Base-by-base conservation (phyloP, 2,329 filamentous ascomycete species). In the Fusarium udum region DNA sequence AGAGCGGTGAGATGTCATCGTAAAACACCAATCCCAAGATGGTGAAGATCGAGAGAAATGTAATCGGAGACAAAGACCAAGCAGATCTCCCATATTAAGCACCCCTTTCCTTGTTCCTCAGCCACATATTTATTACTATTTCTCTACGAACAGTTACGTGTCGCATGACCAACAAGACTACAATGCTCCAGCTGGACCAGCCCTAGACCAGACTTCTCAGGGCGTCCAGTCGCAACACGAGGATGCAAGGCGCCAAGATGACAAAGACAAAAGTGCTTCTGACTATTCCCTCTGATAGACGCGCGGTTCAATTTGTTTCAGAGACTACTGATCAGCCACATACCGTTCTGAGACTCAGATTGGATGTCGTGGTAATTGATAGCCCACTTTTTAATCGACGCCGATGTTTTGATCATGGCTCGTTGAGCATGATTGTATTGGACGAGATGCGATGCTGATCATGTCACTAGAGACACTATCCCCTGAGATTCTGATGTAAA, bases 401-500 rank as follows among this genome's bases (percentile, higher is more conserved):
- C 34, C 43, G 66, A 51, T 57, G 42, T 40, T 60, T 39, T 42
- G 26, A 45, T 58, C 68, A 67, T 59, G 65, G 67, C 63, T 66
- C 13, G 32, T 11, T n/a, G 28, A 31, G 53, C 31, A 42, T 28
- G 45, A 24, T 28, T 60, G 45, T 42, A 59, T 61, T 67, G 60
- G 69, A 39, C 26, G 48, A 45, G 39, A 55, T 20, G 39, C 28
- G 11, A 37, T 34, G 49, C 20, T 28, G 64, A 68, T 68, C 56
- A 40, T 45, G 40, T 22, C 37, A 68, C 64, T 62, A 68, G 26
- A 48, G 55, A 61, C 51, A 37, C 42, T 55, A 66, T 58, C 59
- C 65, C 66, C 66, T 75, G 59, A 67, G 28, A 56, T 43, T 51
- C 61, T 64, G 71, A 75, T 52, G 65, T 59, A 65, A 67, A 72